Evolutionary conservation across 148 eudicot species (phyloP).

Genomic region (Amaranthus cruentus): DNA sequence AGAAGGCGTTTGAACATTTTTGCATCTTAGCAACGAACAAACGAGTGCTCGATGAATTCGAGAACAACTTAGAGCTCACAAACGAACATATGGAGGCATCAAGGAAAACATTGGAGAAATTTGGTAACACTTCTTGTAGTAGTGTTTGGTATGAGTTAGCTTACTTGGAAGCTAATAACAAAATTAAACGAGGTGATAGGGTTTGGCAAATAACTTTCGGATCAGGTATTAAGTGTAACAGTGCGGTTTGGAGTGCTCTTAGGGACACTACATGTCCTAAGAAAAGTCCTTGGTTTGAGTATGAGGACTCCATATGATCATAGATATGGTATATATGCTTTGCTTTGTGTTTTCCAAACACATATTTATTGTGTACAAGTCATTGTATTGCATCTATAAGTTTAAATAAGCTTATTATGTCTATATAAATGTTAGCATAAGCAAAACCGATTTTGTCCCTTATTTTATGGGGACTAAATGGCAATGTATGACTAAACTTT

Average conservation of each 20-base stretch:
- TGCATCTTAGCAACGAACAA: conserved; percentile 66
- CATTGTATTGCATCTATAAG: no score
- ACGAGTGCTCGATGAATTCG: conserved; percentile 56
- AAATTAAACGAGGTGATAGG: conserved; percentile 50
- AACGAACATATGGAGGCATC: conserved; percentile 77
- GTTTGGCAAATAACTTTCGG: conserved; percentile 71
- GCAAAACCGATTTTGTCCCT: no score
- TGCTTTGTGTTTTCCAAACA: no score
- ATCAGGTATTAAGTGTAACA: conserved; percentile 74
- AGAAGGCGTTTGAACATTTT: conserved; percentile 70
- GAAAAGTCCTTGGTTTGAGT: conserved; percentile 45
- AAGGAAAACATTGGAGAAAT: conserved; percentile 59
- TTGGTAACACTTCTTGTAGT: conserved; percentile 82
- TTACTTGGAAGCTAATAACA: conserved; percentile 48
- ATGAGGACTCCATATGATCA: neutral
- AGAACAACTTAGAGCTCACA: conserved; percentile 55
- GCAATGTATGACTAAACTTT: no score
- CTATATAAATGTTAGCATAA: no score
- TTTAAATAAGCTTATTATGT: no score
- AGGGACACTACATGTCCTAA: conserved; percentile 30
- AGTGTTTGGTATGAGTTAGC: conserved; percentile 88
- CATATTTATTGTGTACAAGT: no score
- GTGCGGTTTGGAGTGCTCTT: conserved; percentile 71
- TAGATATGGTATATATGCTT: no score
- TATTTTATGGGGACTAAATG: no score